phyloP scores from a whole-genome alignment of 106 monocot species.

The Narthecium ossifragum region DNA sequence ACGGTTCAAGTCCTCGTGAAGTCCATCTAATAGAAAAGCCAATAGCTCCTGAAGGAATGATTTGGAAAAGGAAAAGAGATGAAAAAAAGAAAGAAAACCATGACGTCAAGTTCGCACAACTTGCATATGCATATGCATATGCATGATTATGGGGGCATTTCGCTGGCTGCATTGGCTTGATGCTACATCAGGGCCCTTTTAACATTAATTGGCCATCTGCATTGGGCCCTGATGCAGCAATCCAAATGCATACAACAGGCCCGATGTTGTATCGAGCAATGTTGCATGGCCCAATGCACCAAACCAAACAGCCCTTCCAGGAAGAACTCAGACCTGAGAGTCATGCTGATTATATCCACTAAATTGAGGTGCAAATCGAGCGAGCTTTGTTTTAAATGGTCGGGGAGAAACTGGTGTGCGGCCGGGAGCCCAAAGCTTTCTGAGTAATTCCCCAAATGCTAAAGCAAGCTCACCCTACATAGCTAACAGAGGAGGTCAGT shows the following conservation, averaged over 20 bases:
- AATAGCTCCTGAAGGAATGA: conserved; percentile 69
- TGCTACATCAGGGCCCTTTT: no score
- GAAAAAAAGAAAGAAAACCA: no score
- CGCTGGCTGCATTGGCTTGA: no score
- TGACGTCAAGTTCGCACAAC: no score
- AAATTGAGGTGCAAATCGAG: conserved; percentile 97
- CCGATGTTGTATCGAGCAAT: no score
- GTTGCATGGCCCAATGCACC: no score
- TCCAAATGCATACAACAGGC: no score
- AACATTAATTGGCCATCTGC: no score
- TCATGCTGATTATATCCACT: conserved; percentile 99
- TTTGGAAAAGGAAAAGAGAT: background rate
- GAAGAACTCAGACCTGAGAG: conserved; percentile 63
- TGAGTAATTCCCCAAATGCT: conserved; percentile 93
- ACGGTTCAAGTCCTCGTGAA: conserved; percentile 98
- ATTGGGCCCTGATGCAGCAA: no score
- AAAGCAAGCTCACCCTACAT: conserved; percentile 97
- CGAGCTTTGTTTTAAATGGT: conserved; percentile 96
- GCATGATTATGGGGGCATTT: no score
- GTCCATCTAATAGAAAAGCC: conserved; percentile 96
- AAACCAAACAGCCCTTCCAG: background rate
- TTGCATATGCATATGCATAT: no score
- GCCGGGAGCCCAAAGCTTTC: conserved; percentile 92
- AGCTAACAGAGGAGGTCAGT: no score
- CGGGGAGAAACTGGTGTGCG: conserved; percentile 86